Conservation (phyloP, 2,329 filamentous ascomycete species). For the Whalleya microplaca region DNA sequence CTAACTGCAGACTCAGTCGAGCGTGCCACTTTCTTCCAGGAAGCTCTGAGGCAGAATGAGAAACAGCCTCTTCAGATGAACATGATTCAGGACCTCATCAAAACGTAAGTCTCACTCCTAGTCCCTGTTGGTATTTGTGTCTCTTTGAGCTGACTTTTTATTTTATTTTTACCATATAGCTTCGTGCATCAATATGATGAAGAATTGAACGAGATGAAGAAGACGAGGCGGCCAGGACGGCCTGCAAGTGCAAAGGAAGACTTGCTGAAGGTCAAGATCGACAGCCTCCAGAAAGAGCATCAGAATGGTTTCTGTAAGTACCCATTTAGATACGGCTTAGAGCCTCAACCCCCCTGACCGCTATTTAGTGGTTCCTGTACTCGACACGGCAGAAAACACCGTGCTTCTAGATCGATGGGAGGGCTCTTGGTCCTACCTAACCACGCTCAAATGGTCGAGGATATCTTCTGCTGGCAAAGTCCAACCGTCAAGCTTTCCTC, state of each 20-base stretch:
- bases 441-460: slow-evolving; percentile 76
- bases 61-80: slow-evolving; percentile 55
- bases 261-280: slow-evolving; percentile 71
- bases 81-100: slow-evolving; percentile 64
- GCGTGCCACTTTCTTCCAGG: slow-evolving; percentile 73
- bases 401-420: slow-evolving; percentile 74
- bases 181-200: slow-evolving; percentile 72
- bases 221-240: slow-evolving; percentile 74
- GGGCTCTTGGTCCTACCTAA: slow-evolving; percentile 80
- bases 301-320: slow-evolving; percentile 77
- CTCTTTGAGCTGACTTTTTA: slow-evolving; percentile 30
- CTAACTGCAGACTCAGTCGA: slow-evolving; percentile 54
- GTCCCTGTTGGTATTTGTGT: not conserved
- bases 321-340: not conserved
- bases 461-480: slow-evolving; percentile 67
- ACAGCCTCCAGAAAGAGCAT: slow-evolving; percentile 76
- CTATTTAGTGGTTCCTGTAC: slow-evolving; percentile 70
- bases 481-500: slow-evolving; percentile 78
- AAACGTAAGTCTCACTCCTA: slow-evolving; percentile 51
- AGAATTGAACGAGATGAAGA: slow-evolving; percentile 68
- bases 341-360: slow-evolving; percentile 19
- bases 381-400: slow-evolving; percentile 69
- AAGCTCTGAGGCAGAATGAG: slow-evolving; percentile 58
- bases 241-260: slow-evolving; percentile 80
- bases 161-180: no score